Evolutionary conservation across 805 yeast genomes (phyloP), one percentile per base, ranked within the genome.

Genomic region (Starmera quercuum): DNA sequence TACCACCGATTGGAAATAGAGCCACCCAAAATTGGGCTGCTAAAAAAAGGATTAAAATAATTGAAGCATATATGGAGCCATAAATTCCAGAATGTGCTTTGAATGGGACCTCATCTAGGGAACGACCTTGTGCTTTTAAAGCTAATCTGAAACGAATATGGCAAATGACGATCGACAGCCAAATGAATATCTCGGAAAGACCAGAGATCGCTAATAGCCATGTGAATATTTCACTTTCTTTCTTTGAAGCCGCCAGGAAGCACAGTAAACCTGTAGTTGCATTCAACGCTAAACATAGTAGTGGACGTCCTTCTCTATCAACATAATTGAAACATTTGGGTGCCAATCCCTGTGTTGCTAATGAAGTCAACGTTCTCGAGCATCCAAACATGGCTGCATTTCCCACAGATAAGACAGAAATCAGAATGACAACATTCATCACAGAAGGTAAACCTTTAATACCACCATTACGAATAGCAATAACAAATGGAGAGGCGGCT

Each of bases 351-450:
- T 64, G 61, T 16, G 64, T 58, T 7, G 73, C 63, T 32, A 71
- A 58, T 1, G 73, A 63, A 20, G 68, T 66, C 32, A 71, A 50
- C 19, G 74, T 68, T 58, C 78, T 63, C 7, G 78, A 70, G 20
- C 74, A 64, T 9, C 75, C 79, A 48, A 66, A 73, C n/a, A 72
- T 73, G 0, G 76, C 71, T 5, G 77, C 66, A 31, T 73, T 72
- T 16, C 77, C 78, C 24, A 64, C 66, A 15, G 66, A 61, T 36
- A 64, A 45, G 19, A 64, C 63, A 4, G 70, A 58, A 26, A 63
- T 42, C 31, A 64, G 42, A 30, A 64, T 64, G 8, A 64, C 66
- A 21, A 51, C 55, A 34, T 64, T 64, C 66, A 64, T 62, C 7
- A 62, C 53, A 1, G 63, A 53, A 14, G 68, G 67, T 17, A 64